Conservation (phyloP, 768 basidiomycete genomes). For the Mycena olivaceomarginata region DNA sequence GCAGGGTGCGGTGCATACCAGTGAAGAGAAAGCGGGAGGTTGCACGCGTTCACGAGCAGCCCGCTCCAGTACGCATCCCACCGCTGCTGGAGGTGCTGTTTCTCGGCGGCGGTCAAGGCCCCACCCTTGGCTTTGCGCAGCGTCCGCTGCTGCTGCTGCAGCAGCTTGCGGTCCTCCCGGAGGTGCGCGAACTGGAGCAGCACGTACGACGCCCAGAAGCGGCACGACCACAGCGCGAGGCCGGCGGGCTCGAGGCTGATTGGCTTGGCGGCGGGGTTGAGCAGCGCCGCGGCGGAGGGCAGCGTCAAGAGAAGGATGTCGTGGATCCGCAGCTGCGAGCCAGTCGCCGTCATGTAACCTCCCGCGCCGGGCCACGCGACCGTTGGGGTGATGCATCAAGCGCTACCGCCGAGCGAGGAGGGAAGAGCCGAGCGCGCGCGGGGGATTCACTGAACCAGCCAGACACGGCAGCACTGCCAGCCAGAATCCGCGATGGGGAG, state of each 20-base stretch:
- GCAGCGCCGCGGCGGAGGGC: slow-evolving; percentile 63
- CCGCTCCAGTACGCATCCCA: slow-evolving; percentile 86
- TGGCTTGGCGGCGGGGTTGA: slow-evolving; percentile 63
- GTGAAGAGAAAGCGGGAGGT: slow-evolving; percentile 90
- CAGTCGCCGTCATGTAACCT: too few relatives aligned
- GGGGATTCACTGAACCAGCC: too few relatives aligned
- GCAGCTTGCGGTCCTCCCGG: slow-evolving; percentile 77
- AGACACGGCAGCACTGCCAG: too few relatives aligned
- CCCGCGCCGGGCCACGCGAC: too few relatives aligned
- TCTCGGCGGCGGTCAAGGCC: slow-evolving; percentile 69
- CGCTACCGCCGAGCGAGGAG: too few relatives aligned
- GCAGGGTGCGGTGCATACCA: slow-evolving; percentile 69
- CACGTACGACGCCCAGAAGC: slow-evolving; percentile 90
- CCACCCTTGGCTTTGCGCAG: slow-evolving; percentile 76
- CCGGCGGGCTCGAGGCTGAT: slow-evolving; percentile 66
- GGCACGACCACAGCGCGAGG: slow-evolving; percentile 82
- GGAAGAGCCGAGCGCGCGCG: too few relatives aligned
- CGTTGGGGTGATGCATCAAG: too few relatives aligned
- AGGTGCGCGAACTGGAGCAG: slow-evolving; percentile 86
- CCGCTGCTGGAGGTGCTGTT: slow-evolving; percentile 71
- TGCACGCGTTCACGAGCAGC: slow-evolving; percentile 81
- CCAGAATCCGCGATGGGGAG: too few relatives aligned
- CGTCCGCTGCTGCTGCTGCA: slow-evolving; percentile 72
- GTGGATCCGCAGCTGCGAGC: slow-evolving; percentile 75
- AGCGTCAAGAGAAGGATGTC: slow-evolving; percentile 76